Evolutionary conservation across 179 eudicot genomes (phyloP).

Genomic region (Carnegiea gigantea): DNA sequence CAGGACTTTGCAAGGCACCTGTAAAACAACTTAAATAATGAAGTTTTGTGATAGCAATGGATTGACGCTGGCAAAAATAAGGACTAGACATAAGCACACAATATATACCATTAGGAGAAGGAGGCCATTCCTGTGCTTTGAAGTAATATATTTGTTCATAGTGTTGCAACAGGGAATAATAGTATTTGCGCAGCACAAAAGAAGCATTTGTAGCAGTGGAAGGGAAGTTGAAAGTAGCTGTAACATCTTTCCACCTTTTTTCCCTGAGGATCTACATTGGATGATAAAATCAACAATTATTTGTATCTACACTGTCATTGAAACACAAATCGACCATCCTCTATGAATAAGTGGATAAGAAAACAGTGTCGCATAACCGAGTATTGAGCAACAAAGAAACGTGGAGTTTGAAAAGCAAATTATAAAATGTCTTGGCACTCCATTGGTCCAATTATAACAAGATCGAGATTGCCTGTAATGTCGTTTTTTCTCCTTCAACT

Average conservation of each 20-base stretch:
- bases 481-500: not conserved
- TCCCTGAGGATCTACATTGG: conserved; percentile 60
- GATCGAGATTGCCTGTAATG: not conserved
- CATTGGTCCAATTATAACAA: not conserved
- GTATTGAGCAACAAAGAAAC: not conserved
- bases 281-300: not conserved
- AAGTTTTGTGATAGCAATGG: conserved; percentile 2
- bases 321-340: not conserved
- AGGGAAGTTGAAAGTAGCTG: conserved; percentile 78
- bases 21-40: conserved; percentile 13
- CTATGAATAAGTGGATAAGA: not conserved
- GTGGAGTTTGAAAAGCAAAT: not conserved
- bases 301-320: not conserved
- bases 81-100: not conserved
- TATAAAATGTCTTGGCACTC: not conserved
- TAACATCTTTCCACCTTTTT: conserved; percentile 87
- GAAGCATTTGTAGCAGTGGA: conserved; percentile 98
- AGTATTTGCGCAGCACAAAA: conserved; percentile 82
- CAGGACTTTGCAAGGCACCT: conserved; percentile 49
- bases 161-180: conserved; percentile 63
- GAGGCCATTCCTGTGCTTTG: conserved; percentile 54
- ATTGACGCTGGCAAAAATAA: not conserved
- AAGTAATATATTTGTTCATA: conserved; percentile 83
- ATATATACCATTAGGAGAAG: conserved; percentile 47
- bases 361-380: not conserved